Evolutionary conservation across 2,329 filamentous ascomycete species (phyloP), one percentile per base, ranked within the genome.

Genomic region (Lachnellula suecica): DNA sequence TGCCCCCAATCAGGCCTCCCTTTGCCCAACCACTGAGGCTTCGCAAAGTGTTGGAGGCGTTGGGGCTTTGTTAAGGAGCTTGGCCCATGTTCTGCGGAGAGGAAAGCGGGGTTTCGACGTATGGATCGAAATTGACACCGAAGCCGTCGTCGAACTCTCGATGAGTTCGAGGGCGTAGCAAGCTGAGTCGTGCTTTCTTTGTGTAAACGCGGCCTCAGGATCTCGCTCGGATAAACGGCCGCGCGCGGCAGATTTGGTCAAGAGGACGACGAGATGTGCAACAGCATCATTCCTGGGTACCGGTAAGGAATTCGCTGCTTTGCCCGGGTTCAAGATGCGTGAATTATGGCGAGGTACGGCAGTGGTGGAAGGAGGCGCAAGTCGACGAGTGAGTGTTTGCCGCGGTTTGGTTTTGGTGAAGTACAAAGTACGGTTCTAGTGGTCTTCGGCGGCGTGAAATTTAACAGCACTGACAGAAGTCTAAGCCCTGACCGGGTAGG

Each of bases 1-100:
- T 24, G 23, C 20, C 22, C 11, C 7, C 19, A 40, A 4, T 6
- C 13, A 4, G 15, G 15, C 31, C 19, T 19, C 10, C 37, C 19
- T 40, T 22, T 20, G 37, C 23, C 20, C 20, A 43, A n/a, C 40
- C 9, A 25, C 40, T 25, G 40, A 27, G 22, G 40, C 40, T 25
- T 97, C n/a, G n/a, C n/a, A n/a, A n/a, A n/a, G n/a, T n/a, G n/a
- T n/a, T n/a, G n/a, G n/a, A n/a, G n/a, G n/a, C n/a, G n/a, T n/a
- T n/a, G n/a, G n/a, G n/a, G n/a, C n/a, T n/a, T n/a, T n/a, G n/a
- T n/a, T n/a, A n/a, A n/a, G n/a, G n/a, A n/a, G n/a, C 40, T 11
- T 9, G 44, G 45, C 44, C 23, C 51, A 40, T 44, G 22, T 48
- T 38, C 31, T n/a, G n/a, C n/a, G n/a, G n/a, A n/a, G n/a, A n/a